Base-by-base conservation (phyloP, 345 rosid genomes). In the Hevea brasiliensis region DNA sequence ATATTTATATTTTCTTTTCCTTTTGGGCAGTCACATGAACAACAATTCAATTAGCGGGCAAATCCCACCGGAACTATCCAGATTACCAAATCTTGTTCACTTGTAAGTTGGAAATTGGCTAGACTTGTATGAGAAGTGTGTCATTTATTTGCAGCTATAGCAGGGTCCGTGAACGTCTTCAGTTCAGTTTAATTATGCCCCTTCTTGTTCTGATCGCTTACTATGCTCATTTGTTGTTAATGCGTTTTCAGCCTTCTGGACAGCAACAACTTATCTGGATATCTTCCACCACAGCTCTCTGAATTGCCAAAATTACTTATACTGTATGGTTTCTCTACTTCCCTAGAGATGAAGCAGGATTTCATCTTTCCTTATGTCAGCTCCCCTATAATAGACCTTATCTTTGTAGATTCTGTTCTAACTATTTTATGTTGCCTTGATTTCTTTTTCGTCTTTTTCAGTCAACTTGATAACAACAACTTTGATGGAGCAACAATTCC, bases 21-120 rank as follows among this genome's bases (percentile, higher is more conserved):
- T 73, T 81, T 74, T 81, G 75, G 76, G 70, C 88, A 95, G 98
- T 86, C 99, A 95, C 86, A 88, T 95, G 98, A 95, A 95, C 78
- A 95, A 95, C 83, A 95, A 95, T 81, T 95, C 98, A 59, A 85
- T 95, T 42, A 92, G 97, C 45, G 99, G 99, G 35, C 90, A 85
- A 84, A 89, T 95, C 72, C 99, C 99, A 0, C 83, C 88, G 2
- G 98, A 92, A 76, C 84, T 95, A 55, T 88, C 97, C 70, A 87
- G 82, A 80, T 77, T 95, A 70, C 96, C 98, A 0, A 81, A 41
- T 51, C 94, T 95, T 78, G 83, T 92, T 85, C 99, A 95, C 92
- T 77, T 95, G 99, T 95, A 89, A 92, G 98, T 86, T 69, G 62
- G 60, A 72, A 50, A 14, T 66, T 56, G 64, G 41, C 78, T 51